Evolutionary conservation across 148 eudicot genomes (phyloP).

Genomic region (Fallopia convolvulus): DNA sequence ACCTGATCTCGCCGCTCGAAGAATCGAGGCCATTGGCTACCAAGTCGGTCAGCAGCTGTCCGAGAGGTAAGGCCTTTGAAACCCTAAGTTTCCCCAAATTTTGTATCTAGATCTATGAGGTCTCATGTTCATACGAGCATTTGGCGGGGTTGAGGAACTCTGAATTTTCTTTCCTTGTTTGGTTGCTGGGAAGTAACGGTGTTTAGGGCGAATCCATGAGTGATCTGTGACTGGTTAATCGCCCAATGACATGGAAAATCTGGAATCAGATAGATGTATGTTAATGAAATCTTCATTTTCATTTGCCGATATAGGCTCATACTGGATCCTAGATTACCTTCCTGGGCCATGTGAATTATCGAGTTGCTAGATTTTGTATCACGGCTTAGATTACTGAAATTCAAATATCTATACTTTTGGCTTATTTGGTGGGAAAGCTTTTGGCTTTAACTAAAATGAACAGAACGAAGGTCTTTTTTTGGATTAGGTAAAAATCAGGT

Average conservation of each 20-base stretch:
- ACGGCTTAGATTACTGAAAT: not conserved
- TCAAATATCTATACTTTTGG: not conserved
- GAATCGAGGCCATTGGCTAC: slow-evolving; percentile 87
- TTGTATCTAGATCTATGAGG: not conserved
- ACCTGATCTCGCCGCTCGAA: slow-evolving; percentile 96
- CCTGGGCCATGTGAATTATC: not conserved
- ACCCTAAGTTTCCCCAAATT: not conserved
- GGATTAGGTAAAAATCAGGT: too few relatives aligned
- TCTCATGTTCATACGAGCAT: not conserved
- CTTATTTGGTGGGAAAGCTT: not conserved
- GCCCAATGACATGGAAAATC: not conserved
- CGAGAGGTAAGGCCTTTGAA: slow-evolving; percentile 47
- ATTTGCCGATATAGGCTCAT: not conserved
- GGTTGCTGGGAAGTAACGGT: not conserved
- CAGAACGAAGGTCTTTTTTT: not conserved
- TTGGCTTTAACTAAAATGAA: not conserved
- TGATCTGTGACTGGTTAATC: not conserved
- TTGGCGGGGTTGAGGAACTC: not conserved
- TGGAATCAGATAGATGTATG: not conserved
- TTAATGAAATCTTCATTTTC: not conserved
- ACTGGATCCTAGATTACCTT: not conserved
- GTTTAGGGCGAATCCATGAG: not conserved
- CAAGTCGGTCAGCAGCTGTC: slow-evolving; percentile 96
- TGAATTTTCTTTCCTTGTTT: not conserved
- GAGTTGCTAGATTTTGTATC: not conserved